Conservation (phyloP, 805 yeast genomes). For the Starmerella roubikii region DNA sequence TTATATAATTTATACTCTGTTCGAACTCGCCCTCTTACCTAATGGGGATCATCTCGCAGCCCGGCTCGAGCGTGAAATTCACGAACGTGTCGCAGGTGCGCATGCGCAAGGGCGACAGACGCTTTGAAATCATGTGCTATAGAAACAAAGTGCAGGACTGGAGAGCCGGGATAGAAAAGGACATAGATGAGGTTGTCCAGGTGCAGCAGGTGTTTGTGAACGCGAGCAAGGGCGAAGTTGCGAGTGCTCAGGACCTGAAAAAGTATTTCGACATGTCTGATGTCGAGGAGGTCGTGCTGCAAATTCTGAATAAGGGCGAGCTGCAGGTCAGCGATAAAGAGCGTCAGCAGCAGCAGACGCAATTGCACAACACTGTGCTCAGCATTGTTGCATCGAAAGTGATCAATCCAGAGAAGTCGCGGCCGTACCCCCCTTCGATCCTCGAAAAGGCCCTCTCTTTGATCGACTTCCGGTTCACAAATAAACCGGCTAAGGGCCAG, state of each 20-base stretch:
- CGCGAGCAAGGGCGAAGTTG: slow-evolving; percentile 89
- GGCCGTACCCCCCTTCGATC: slow-evolving; percentile 90
- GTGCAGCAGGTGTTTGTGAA: slow-evolving; percentile 88
- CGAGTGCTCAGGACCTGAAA: slow-evolving; percentile 69
- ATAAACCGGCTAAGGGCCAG: slow-evolving; percentile 62
- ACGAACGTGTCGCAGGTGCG: slow-evolving; percentile 91
- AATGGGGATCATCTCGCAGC: slow-evolving; percentile 37
- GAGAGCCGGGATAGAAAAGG: slow-evolving; percentile 77
- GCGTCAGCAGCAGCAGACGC: slow-evolving; percentile 58
- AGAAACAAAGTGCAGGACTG: slow-evolving; percentile 95
- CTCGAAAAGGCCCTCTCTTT: slow-evolving; percentile 66
- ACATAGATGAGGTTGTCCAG: slow-evolving; percentile 88
- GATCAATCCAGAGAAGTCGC: slow-evolving; percentile 75
- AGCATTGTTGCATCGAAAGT: slow-evolving; percentile 79
- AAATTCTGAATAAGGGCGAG: slow-evolving; percentile 81
- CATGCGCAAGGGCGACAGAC: slow-evolving; percentile 73
- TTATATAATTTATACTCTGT: not conserved
- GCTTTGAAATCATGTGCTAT: slow-evolving; percentile 93
- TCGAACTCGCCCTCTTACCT: not conserved
- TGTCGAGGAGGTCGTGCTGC: slow-evolving; percentile 58
- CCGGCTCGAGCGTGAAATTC: slow-evolving; percentile 72
- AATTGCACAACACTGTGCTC: slow-evolving; percentile 67
- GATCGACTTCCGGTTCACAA: slow-evolving; percentile 60
- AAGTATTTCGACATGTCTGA: slow-evolving; percentile 66
- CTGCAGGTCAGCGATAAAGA: slow-evolving; percentile 91